These are phyloP conservation scores for Lithospermum erythrorhizon DNA, from an alignment of 257 asterid species.

Conservation along the genomic window DNA sequence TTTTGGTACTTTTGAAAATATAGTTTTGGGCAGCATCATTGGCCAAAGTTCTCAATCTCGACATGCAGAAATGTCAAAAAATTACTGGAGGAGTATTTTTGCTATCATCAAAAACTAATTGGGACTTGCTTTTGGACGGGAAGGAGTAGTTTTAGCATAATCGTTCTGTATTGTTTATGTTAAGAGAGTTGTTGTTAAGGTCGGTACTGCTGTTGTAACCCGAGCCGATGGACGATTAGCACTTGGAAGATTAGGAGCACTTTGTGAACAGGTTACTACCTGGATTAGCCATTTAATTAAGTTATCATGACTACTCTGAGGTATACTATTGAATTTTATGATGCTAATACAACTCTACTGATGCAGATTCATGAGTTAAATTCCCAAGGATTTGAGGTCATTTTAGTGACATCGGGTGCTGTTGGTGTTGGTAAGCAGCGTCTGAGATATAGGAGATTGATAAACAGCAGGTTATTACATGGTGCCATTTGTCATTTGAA, in stretches of 20 bases:
- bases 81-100: too few relatives aligned
- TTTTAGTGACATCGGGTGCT: constrained; percentile 10
- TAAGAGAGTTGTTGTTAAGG: constrained; percentile 24
- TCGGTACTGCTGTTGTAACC: constrained; percentile 83
- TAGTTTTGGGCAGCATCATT: too few relatives aligned
- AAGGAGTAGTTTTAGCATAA: background rate
- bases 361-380: constrained; percentile 12
- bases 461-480: constrained; percentile 63
- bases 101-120: too few relatives aligned
- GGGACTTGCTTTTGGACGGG: too few relatives aligned
- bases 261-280: constrained; percentile 85
- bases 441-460: constrained; percentile 9
- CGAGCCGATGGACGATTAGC: constrained; percentile 74
- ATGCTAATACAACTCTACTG: constrained; percentile 13
- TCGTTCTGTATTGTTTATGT: background rate
- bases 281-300: background rate
- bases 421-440: constrained; percentile 10
- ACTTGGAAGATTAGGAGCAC: constrained; percentile 91
- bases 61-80: too few relatives aligned
- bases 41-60: too few relatives aligned
- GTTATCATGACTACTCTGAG: background rate
- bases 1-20: too few relatives aligned
- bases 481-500: background rate
- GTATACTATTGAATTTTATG: background rate
- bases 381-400: constrained; percentile 13